A percentile compares a stretch with the other conserved stretches of the same genome.
Conservation (phyloP, 257 asterid species). For the Solanum lignicaule region DNA sequence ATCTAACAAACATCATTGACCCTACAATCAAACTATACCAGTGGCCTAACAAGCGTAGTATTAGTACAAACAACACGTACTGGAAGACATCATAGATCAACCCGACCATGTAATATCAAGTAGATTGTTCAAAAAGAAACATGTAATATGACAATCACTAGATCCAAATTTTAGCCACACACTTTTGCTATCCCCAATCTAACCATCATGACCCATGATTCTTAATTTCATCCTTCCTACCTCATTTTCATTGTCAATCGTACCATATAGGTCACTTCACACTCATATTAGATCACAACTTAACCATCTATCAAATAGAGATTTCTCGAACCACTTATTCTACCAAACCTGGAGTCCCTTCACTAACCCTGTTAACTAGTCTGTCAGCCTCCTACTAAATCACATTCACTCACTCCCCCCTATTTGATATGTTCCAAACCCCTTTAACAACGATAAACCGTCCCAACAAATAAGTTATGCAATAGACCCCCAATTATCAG, state of each 20-base stretch:
- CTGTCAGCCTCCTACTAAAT: neutral
- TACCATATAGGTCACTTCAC: too few relatives aligned
- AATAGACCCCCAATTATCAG: too few relatives aligned
- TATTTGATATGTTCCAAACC: neutral
- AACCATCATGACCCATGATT: neutral
- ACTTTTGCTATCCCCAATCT: neutral
- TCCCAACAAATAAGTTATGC: too few relatives aligned
- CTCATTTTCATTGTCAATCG: too few relatives aligned
- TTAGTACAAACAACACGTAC: neutral
- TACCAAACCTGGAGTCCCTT: neutral
- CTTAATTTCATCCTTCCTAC: neutral
- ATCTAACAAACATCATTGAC: neutral
- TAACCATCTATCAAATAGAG: too few relatives aligned
- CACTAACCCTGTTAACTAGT: neutral
- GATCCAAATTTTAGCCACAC: neutral
- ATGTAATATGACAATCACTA: neutral
- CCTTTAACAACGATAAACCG: too few relatives aligned
- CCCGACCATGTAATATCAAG: too few relatives aligned
- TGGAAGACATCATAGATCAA: too few relatives aligned
- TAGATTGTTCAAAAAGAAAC: too few relatives aligned
- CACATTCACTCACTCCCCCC: neutral
- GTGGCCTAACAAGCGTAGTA: too few relatives aligned
- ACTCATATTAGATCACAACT: too few relatives aligned
- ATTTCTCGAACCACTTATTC: neutral
- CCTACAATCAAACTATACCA: neutral